These are phyloP conservation scores for Candida sphagnicola DNA, from an alignment of 805 yeast species.

Conservation along the genomic window DNA sequence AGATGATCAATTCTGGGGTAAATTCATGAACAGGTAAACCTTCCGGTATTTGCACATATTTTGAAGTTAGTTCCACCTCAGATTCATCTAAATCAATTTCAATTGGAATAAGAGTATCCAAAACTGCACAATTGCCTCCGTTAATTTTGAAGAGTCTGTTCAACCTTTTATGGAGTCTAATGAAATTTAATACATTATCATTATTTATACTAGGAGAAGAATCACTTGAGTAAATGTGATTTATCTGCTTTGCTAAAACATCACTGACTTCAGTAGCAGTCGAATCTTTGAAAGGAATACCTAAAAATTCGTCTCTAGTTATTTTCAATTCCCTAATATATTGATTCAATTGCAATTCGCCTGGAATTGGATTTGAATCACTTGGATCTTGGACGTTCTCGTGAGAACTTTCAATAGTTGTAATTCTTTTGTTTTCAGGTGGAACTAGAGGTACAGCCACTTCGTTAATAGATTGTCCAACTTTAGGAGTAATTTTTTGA, in stretches of 20 bases:
- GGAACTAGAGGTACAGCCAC: too few species aligned
- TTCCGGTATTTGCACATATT: conserved; percentile 15
- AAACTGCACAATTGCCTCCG: conserved; percentile 55
- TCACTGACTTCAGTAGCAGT: not conserved
- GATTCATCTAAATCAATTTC: not conserved
- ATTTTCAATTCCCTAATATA: conserved; percentile 2
- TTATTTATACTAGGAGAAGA: conserved; percentile 2
- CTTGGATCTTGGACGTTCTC: too few species aligned
- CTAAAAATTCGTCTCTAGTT: conserved; percentile 5
- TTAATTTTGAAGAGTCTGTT: conserved; percentile 40
- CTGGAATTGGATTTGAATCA: not conserved
- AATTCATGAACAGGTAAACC: conserved; percentile 11
- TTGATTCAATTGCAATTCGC: conserved; percentile 4
- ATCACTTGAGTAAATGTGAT: conserved; percentile 3
- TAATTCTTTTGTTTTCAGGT: too few species aligned
- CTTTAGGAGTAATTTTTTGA: not conserved
- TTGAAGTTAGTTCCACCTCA: not conserved
- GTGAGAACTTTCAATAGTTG: too few species aligned
- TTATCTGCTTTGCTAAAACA: not conserved
- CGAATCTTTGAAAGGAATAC: not conserved
- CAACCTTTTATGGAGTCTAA: conserved; percentile 16
- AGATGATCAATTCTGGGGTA: conserved; percentile 5
- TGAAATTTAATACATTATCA: conserved; percentile 11
- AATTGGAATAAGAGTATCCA: conserved; percentile 33
- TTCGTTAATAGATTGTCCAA: not conserved